Percentiles rank a stretch among this genome's conserved stretches.
Evolutionary conservation across 257 asterid species (phyloP).

Genomic region (Plantago major): DNA sequence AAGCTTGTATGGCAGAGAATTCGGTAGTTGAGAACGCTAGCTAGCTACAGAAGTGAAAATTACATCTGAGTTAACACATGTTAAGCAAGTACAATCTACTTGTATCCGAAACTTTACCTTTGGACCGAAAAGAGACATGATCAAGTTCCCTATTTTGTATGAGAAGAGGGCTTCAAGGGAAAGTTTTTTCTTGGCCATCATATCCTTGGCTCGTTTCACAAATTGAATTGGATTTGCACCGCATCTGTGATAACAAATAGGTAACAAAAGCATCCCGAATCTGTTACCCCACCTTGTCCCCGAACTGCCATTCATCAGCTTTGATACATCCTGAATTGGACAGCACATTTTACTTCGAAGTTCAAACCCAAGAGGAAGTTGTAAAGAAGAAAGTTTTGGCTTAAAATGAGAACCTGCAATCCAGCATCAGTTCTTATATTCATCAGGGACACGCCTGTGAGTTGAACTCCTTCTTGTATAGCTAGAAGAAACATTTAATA

Average conservation of each 20-base stretch:
- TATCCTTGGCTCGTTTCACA: constrained; percentile 63
- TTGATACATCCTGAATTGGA: constrained; percentile 38
- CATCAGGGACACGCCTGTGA: constrained; percentile 71
- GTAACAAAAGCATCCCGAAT: constrained; percentile 69
- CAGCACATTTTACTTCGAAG: background rate
- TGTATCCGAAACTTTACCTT: constrained; percentile 39
- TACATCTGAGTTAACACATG: too few species aligned
- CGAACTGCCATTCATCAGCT: constrained; percentile 31
- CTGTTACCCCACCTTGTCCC: constrained; percentile 62
- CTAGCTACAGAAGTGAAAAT: constrained; percentile 30
- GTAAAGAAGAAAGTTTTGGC: too few species aligned
- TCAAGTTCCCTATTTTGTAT: constrained; percentile 46
- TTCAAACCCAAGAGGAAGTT: background rate
- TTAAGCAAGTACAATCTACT: too few species aligned
- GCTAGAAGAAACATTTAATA: constrained; percentile 18
- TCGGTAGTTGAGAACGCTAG: constrained; percentile 53
- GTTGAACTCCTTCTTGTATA: constrained; percentile 46
- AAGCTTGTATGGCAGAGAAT: constrained; percentile 61
- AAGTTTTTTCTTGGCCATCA: constrained; percentile 84
- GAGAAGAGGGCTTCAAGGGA: constrained; percentile 66
- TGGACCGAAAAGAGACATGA: constrained; percentile 65
- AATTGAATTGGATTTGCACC: constrained; percentile 50
- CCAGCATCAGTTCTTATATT: constrained; percentile 66
- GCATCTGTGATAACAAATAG: constrained; percentile 45
- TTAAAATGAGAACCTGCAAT: constrained; percentile 38